Percentiles rank a stretch among this genome's conserved stretches.
Evolutionary conservation across 2,329 filamentous ascomycete genomes (phyloP).

Genomic region (Penicillium sp.): DNA sequence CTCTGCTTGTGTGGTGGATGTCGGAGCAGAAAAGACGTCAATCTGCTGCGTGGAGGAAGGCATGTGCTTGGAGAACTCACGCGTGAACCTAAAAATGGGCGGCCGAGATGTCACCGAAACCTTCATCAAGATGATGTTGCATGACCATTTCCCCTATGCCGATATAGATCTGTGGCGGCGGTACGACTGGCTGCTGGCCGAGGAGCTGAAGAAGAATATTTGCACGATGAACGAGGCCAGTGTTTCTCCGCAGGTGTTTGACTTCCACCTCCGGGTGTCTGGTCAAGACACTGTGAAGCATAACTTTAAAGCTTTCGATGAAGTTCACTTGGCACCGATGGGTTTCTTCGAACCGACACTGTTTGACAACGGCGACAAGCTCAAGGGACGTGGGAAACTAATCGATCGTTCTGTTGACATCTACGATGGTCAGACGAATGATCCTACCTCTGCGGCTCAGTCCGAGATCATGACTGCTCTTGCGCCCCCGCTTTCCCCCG

Average conservation of each 20-base stretch:
- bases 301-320: conserved; percentile 94
- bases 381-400: conserved; percentile 73
- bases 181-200: conserved; percentile 89
- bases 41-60: conserved; percentile 97
- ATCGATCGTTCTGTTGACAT: conserved; percentile 88
- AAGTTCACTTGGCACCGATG: conserved; percentile 90
- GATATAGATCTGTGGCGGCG: conserved; percentile 88
- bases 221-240: conserved; percentile 89
- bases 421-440: conserved; percentile 89
- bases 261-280: conserved; percentile 86
- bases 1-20: conserved; percentile 89
- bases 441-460: conserved; percentile 83
- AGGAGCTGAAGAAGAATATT: conserved; percentile 91
- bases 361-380: conserved; percentile 79
- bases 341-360: conserved; percentile 88
- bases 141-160: conserved; percentile 90
- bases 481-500: conserved; percentile 37
- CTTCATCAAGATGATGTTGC: conserved; percentile 97
- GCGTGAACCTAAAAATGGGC: conserved; percentile 91
- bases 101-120: conserved; percentile 90
- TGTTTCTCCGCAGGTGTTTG: conserved; percentile 81
- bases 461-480: conserved; percentile 60
- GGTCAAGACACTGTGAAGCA: conserved; percentile 91
- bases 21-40: conserved; percentile 95
- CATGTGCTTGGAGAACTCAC: conserved; percentile 88